Evolutionary conservation across 2,329 filamentous ascomycete species (phyloP).

Genomic region (Tympanopsis confertula): DNA sequence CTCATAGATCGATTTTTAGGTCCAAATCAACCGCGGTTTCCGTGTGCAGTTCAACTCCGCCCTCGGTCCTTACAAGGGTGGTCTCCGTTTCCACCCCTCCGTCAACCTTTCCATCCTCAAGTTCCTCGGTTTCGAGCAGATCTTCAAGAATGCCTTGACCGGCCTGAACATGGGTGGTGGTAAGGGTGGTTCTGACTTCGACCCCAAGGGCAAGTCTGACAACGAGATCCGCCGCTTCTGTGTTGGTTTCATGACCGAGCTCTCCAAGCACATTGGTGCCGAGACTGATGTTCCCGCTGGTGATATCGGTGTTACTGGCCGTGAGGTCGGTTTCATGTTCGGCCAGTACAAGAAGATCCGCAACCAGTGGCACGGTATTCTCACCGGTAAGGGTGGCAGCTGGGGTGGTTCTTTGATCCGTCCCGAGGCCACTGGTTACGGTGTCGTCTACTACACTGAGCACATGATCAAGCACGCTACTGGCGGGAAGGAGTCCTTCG

Average conservation of each 20-base stretch:
- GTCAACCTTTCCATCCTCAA: conserved; percentile 78
- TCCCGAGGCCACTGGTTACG: conserved; percentile 92
- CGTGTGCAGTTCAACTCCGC: conserved; percentile 98
- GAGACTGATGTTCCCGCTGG: conserved; percentile 94
- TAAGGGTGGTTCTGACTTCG: conserved; percentile 96
- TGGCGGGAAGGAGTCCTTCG: conserved; percentile 66
- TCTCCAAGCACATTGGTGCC: conserved; percentile 89
- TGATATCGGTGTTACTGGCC: conserved; percentile 85
- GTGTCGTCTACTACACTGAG: conserved; percentile 89
- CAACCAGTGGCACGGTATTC: conserved; percentile 88
- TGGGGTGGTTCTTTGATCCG: conserved; percentile 94
- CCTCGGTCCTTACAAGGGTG: conserved; percentile 95
- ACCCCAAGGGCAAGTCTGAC: conserved; percentile 97
- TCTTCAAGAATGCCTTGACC: conserved; percentile 98
- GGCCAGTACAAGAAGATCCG: conserved; percentile 80
- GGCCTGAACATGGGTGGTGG: conserved; percentile 92
- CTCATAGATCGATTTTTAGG: conserved; percentile 33
- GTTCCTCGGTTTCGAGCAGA: conserved; percentile 98
- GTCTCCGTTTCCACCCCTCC: conserved; percentile 84
- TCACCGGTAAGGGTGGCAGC: conserved; percentile 86
- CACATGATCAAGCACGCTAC: conserved; percentile 84
- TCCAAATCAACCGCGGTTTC: conserved; percentile 89
- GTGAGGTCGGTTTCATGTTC: conserved; percentile 91
- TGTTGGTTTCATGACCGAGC: conserved; percentile 88
- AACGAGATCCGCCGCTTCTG: conserved; percentile 97